phyloP scores from a whole-genome alignment of 176 grass and related monocot genomes.

The Poa annua region DNA sequence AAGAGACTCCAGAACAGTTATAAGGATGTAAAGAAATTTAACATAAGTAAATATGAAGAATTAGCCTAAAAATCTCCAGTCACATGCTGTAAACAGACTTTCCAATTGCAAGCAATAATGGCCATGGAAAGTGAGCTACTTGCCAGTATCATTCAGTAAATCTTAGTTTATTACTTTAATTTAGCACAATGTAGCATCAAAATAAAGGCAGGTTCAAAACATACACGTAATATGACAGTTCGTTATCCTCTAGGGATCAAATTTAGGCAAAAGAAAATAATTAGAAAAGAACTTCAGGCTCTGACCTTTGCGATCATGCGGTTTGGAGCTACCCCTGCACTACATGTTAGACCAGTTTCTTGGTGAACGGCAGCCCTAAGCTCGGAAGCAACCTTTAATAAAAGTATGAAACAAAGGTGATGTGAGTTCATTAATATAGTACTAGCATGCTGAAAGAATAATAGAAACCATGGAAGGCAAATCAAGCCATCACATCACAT shows the following conservation, averaged over 20 bases:
- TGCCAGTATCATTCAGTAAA: background rate
- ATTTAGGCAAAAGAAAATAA: background rate
- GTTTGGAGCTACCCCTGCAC: slow-evolving; percentile 89
- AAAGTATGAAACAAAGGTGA: slow-evolving; percentile 19
- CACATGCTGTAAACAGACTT: background rate
- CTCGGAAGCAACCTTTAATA: slow-evolving; percentile 77
- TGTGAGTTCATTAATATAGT: slow-evolving; percentile 21
- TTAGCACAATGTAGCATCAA: background rate
- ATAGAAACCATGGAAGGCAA: background rate
- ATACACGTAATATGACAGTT: background rate
- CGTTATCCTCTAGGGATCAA: background rate
- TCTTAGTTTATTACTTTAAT: slow-evolving; percentile 14
- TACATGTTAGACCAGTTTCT: slow-evolving; percentile 95
- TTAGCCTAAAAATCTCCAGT: background rate
- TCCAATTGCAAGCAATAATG: slow-evolving; percentile 7
- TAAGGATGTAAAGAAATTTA: background rate
- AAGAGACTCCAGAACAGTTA: slow-evolving; percentile 19
- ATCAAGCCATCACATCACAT: background rate
- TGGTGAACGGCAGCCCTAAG: slow-evolving; percentile 75
- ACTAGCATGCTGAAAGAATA: slow-evolving; percentile 5
- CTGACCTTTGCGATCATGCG: slow-evolving; percentile 90
- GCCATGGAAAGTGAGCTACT: background rate
- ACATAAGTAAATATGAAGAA: slow-evolving; percentile 4
- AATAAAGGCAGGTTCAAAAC: slow-evolving; percentile 17
- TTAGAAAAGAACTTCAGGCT: background rate